Percentiles rank a stretch among this genome's conserved stretches.
Conservation (phyloP, 163 green algal species). For the Volvox carteri region DNA sequence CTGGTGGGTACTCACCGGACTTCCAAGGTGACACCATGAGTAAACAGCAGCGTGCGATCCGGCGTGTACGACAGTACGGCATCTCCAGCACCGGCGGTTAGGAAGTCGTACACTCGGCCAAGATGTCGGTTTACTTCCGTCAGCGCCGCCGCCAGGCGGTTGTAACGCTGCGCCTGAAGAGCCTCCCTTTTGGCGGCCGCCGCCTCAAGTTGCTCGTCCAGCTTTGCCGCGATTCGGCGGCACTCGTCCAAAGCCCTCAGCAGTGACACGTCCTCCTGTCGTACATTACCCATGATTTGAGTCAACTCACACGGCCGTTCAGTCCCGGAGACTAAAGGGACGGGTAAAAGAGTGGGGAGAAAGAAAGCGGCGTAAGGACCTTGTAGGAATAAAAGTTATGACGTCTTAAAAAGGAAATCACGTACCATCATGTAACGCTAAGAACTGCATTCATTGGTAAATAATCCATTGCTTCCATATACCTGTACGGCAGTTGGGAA, state of each 20-base stretch:
- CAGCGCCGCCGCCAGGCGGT: constrained; percentile 51
- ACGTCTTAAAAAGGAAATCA: no score
- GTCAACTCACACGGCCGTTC: no score
- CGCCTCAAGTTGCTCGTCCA: constrained; percentile 41
- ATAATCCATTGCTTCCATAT: not conserved
- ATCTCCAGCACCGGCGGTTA: constrained; percentile 57
- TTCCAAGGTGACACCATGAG: constrained; percentile 76
- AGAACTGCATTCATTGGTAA: not conserved
- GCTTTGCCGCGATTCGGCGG: not conserved
- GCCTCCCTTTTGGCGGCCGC: constrained; percentile 64
- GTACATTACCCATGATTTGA: no score
- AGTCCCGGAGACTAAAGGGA: no score
- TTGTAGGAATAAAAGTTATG: no score
- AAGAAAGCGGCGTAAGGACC: not conserved
- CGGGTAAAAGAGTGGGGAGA: no score
- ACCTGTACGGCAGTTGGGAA: not conserved
- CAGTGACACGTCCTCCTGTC: constrained; percentile 55
- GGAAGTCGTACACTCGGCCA: constrained; percentile 56
- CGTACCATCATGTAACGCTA: no score
- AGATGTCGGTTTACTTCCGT: constrained; percentile 65
- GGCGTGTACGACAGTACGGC: constrained; percentile 61
- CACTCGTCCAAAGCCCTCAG: constrained; percentile 33
- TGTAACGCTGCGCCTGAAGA: constrained; percentile 71
- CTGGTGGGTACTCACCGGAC: constrained; percentile 74
- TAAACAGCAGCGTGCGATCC: constrained; percentile 76